A percentile compares a stretch with the other conserved stretches of the same genome.
Conservation (phyloP, 768 basidiomycete species). For the Trametes maxima region DNA sequence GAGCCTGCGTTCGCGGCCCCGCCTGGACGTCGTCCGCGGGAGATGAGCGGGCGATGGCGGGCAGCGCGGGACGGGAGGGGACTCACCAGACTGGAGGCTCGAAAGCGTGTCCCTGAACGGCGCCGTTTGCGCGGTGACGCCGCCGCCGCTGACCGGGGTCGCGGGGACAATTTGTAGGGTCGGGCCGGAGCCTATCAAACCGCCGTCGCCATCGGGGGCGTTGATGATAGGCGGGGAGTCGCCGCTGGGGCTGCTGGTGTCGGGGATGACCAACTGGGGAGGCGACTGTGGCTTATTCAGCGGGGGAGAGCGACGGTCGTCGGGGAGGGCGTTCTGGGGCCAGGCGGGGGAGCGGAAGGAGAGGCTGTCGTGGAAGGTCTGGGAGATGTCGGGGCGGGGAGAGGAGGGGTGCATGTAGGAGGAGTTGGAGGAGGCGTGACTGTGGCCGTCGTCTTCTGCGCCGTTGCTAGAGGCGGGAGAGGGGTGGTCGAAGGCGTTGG, state of each 20-base stretch:
- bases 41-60: background rate
- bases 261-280: constrained; percentile 59
- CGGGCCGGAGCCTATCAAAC: constrained; percentile 51
- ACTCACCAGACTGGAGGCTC: constrained; percentile 58
- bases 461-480: constrained; percentile 63
- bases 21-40: constrained; percentile 4
- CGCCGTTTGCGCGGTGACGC: constrained; percentile 45
- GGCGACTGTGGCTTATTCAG: constrained; percentile 66
- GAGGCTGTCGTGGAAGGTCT: constrained; percentile 55
- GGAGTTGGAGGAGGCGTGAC: constrained; percentile 69
- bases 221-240: constrained; percentile 58
- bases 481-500: constrained; percentile 58
- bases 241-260: constrained; percentile 44
- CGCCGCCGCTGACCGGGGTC: constrained; percentile 73
- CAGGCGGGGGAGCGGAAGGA: constrained; percentile 68
- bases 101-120: constrained; percentile 56
- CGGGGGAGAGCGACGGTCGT: constrained; percentile 43
- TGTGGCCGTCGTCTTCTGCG: constrained; percentile 50
- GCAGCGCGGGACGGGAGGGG: background rate
- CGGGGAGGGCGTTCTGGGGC: constrained; percentile 44
- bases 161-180: constrained; percentile 81
- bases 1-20: constrained; percentile 10
- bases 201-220: constrained; percentile 60
- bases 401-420: constrained; percentile 57
- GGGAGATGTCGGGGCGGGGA: constrained; percentile 58